phyloP scores from a whole-genome alignment of 1,284 basidiomycete species.

The Apiotrichum sp. region DNA sequence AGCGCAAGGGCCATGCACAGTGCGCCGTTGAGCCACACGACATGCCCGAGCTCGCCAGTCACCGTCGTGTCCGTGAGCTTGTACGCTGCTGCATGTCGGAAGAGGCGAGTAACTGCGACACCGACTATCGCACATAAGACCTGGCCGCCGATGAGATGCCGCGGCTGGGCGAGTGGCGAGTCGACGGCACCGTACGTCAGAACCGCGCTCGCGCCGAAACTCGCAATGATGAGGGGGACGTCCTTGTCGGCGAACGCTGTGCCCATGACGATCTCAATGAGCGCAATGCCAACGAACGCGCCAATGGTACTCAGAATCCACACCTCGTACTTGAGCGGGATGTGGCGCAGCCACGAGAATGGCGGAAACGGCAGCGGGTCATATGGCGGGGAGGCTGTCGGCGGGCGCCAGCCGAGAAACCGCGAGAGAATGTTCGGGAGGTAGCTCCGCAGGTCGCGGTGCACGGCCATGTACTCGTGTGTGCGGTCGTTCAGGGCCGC shows the following conservation, averaged over 20 bases:
- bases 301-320: constrained; percentile 53
- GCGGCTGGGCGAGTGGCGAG: constrained; percentile 58
- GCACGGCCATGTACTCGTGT: constrained; percentile 1
- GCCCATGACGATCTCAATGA: constrained; percentile 56
- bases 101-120: constrained; percentile 56
- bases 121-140: constrained; percentile 55
- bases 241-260: constrained; percentile 19
- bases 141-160: constrained; percentile 57
- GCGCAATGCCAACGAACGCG: constrained; percentile 55
- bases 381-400: constrained; percentile 17
- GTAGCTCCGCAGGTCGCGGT: constrained; percentile 25
- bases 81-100: constrained; percentile 47
- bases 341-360: constrained; percentile 37
- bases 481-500: background rate
- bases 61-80: constrained; percentile 40
- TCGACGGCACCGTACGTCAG: constrained; percentile 58
- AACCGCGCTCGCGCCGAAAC: constrained; percentile 58
- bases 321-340: constrained; percentile 49
- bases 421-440: constrained; percentile 21
- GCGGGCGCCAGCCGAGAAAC: constrained; percentile 28
- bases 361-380: constrained; percentile 29
- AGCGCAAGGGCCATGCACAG: constrained; percentile 54
- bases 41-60: constrained; percentile 28
- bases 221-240: constrained; percentile 48
- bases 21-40: constrained; percentile 56